These are phyloP conservation scores for Fusarium duplospermum DNA, from an alignment of 2,329 filamentous ascomycete genomes.

Conservation along the genomic window DNA sequence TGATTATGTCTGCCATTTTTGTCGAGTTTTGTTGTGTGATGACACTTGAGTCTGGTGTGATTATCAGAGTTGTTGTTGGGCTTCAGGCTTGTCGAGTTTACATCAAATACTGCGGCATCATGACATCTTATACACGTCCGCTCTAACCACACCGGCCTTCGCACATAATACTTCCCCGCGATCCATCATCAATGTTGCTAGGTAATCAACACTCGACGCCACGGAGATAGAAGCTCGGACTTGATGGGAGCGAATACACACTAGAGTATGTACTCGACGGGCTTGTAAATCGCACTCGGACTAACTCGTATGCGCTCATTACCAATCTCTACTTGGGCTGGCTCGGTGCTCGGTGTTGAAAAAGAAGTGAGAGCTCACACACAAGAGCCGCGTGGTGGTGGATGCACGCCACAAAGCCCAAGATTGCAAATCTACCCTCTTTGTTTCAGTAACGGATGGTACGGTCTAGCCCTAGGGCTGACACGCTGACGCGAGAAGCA, in stretches of 20 bases:
- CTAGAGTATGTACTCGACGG: not conserved
- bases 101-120: not conserved
- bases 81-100: slow-evolving; percentile 12
- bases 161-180: not conserved
- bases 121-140: slow-evolving; percentile 32
- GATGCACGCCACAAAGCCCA: not conserved
- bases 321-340: slow-evolving; percentile 33
- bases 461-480: slow-evolving; percentile 40
- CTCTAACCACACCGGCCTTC: not conserved
- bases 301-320: slow-evolving; percentile 32
- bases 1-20: slow-evolving; percentile 52
- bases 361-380: not conserved
- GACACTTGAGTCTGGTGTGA: not conserved
- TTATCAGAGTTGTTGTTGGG: not conserved
- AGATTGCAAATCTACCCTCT: not conserved
- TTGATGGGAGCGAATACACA: not conserved
- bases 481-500: slow-evolving; percentile 20
- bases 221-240: not conserved
- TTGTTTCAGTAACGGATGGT: not conserved
- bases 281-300: slow-evolving; percentile 24
- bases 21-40: not conserved
- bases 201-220: slow-evolving; percentile 8
- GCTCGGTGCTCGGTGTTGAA: slow-evolving; percentile 22
- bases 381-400: not conserved
- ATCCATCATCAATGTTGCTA: slow-evolving; percentile 2